These are phyloP conservation scores for Fraxinus ornus DNA, from an alignment of 305 asterid species.

Conservation along the genomic window DNA sequence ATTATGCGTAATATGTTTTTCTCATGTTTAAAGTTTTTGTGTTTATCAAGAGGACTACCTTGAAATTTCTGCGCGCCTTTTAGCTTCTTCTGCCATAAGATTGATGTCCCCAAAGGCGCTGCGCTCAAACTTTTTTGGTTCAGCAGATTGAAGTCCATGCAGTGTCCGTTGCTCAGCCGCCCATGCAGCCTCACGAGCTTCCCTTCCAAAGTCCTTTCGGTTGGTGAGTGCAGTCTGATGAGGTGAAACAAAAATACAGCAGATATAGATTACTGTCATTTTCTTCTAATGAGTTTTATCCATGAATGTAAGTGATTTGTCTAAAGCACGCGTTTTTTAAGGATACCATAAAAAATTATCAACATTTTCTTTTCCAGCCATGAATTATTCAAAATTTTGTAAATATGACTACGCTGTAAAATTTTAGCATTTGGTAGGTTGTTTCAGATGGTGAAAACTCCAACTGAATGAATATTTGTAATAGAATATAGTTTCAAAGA, in stretches of 20 bases:
- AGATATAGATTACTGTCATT: not conserved
- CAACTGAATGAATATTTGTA: not conserved
- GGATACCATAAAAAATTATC: not conserved
- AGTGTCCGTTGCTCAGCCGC: conserved; percentile 54
- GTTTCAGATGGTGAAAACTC: not conserved
- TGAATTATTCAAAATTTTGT: not conserved
- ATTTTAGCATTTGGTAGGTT: not conserved
- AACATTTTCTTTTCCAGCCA: not conserved
- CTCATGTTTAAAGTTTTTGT: not conserved
- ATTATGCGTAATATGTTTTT: not conserved
- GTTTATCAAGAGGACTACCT: conserved; percentile 29
- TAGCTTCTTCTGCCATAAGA: conserved; percentile 59
- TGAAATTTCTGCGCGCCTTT: conserved; percentile 51
- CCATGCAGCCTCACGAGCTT: conserved; percentile 47
- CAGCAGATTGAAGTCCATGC: conserved; percentile 45
- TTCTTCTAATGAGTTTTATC: not conserved
- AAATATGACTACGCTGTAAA: not conserved
- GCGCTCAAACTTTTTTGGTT: conserved; percentile 34
- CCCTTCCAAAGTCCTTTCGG: conserved; percentile 58
- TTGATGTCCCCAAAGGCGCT: conserved; percentile 43
- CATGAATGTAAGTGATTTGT: not conserved
- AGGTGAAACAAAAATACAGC: not conserved
- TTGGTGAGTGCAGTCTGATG: conserved; percentile 56
- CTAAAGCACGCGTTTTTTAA: not conserved
- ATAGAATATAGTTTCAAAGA: not conserved